phyloP scores from a whole-genome alignment of 306 rosid genomes.

The Argentina anserina region DNA sequence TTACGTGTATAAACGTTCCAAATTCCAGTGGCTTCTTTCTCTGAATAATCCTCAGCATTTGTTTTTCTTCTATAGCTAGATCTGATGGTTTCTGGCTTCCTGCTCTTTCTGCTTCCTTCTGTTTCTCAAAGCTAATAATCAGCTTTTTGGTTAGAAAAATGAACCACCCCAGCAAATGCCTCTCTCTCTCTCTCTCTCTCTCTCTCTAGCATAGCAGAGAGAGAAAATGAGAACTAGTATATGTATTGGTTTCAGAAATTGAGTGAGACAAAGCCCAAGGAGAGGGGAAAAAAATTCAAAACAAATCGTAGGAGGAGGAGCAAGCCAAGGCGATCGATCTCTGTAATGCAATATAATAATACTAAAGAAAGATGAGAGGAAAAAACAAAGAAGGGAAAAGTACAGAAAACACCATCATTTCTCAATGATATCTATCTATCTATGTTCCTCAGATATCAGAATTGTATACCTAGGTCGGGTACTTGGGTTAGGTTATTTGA shows the following conservation, averaged over 20 bases:
- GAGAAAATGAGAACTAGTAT: constrained; percentile 21
- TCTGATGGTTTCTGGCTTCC: constrained; percentile 20
- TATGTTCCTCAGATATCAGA: constrained; percentile 3
- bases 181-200: constrained; percentile 3
- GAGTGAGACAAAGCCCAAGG: constrained; percentile 63
- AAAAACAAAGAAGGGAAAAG: constrained; percentile 32
- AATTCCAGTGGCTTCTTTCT: constrained; percentile 55
- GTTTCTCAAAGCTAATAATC: constrained; percentile 78
- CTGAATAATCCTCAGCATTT: constrained; percentile 38
- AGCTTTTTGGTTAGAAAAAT: constrained; percentile 85
- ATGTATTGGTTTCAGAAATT: constrained; percentile 66
- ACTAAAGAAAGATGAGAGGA: constrained; percentile 12
- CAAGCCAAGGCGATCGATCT: constrained; percentile 34
- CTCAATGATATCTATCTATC: constrained; percentile 57
- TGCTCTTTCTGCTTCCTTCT: constrained; percentile 85
- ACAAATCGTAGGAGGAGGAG: constrained; percentile 28
- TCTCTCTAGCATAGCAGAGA: not conserved
- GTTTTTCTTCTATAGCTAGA: constrained; percentile 39
- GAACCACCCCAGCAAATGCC: constrained; percentile 59
- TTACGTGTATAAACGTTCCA: constrained; percentile 15
- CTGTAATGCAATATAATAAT: constrained; percentile 12
- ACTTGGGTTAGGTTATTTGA: not conserved
- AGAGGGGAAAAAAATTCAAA: constrained; percentile 34
- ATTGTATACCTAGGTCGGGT: not conserved
- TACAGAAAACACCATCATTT: constrained; percentile 81